Percentiles rank a stretch among this genome's conserved stretches.
phyloP scores from a whole-genome alignment of 306 rosid genomes.

The Potentilla sterilis region DNA sequence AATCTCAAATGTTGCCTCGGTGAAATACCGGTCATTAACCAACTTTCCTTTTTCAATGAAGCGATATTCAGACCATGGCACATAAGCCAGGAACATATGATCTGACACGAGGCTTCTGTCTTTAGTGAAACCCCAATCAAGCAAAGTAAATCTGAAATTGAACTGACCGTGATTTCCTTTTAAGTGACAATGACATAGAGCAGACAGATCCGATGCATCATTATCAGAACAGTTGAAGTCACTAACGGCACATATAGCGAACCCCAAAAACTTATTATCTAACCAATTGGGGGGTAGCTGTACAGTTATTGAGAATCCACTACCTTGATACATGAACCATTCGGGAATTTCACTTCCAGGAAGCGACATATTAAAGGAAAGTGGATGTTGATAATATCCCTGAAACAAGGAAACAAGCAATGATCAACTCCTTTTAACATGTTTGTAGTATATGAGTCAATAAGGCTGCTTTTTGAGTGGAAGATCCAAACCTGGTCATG shows the following conservation, averaged over 20 bases:
- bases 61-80: not conserved
- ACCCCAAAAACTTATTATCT: not conserved
- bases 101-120: not conserved
- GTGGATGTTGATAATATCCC: not conserved
- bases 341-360: not conserved
- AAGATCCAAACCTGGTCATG: not conserved
- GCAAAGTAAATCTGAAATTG: not conserved
- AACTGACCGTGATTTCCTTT: not conserved
- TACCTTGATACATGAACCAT: not conserved
- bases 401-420: not conserved
- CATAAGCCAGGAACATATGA: not conserved
- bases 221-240: not conserved
- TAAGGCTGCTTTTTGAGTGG: no score
- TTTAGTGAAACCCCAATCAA: not conserved
- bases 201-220: not conserved
- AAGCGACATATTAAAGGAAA: not conserved
- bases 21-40: not conserved
- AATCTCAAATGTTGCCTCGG: not conserved
- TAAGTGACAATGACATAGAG: not conserved
- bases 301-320: not conserved
- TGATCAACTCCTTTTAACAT: not conserved
- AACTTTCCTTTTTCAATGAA: not conserved
- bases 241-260: not conserved
- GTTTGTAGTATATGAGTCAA: not conserved
- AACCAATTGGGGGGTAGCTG: not conserved